Evolutionary conservation across 2,329 filamentous ascomycete species (phyloP), one percentile per base, ranked within the genome.

Genomic region (Colletotrichum karsti): DNA sequence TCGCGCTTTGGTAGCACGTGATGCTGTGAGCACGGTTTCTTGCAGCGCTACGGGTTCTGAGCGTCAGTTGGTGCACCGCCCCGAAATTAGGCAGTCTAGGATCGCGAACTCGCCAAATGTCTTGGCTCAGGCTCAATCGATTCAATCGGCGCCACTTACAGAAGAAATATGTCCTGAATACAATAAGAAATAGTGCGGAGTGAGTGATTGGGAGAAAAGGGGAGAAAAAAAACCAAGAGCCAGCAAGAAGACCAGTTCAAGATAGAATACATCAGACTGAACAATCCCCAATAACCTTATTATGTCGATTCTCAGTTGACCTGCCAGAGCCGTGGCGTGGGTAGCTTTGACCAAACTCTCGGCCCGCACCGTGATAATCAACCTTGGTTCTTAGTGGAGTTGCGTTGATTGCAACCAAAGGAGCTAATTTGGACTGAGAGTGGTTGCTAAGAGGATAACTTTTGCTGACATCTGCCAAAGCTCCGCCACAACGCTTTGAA

Each of bases 1-100:
- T 58, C 60, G 53, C 64, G 60, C 37, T 57, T 53, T 53, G 51
- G 42, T 20, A 18, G 28, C 64, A 67, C 64, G 64, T 67, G 64
- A 64, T 54, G 12, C 18, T 64, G 35, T 9, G 44, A 33, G 54
- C 54, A 57, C 54, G 39, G 39, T 37, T 44, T 30, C 37, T 46
- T 26, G 18, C 18, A 30, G 54, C 54, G 54, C 54, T 33, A 57
- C n/a, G n/a, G n/a, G 15, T 42, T 28, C 26, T 18, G 20, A 46
- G 63, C 57, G 51, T 50, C 26, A 26, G 50, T 50, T 50, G 54
- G 33, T 66, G 63, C 63, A 50, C 48, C 41, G 33, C 41, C 58
- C 63, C 60, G 22, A 42, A 37, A 35, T 64, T 37, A 42, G 61
- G 22, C 61, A 30, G 39, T 50, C 33, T 28, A 63, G 33, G 41